phyloP scores from a whole-genome alignment of 768 basidiomycete genomes.

The Albatrellus ellisii region DNA sequence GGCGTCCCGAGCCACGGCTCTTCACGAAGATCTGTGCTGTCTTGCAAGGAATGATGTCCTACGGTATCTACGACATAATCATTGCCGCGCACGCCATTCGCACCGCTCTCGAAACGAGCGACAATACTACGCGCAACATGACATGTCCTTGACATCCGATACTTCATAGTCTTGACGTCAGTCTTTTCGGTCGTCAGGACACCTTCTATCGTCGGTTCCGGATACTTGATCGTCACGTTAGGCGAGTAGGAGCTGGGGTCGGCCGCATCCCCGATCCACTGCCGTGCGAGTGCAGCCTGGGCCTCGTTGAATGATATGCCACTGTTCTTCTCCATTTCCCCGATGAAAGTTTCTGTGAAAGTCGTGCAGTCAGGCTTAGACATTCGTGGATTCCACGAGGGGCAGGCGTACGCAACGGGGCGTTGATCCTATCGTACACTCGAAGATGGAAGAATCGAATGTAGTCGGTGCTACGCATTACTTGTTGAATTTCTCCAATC shows the following conservation, averaged over 20 bases:
- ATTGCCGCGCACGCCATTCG: constrained; percentile 44
- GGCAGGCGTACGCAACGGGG: constrained; percentile 34
- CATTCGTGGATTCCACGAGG: neutral
- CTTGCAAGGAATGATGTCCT: constrained; percentile 64
- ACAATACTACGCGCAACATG: constrained; percentile 59
- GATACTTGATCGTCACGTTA: constrained; percentile 45
- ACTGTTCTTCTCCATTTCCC: constrained; percentile 56
- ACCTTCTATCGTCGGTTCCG: constrained; percentile 35
- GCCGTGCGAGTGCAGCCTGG: constrained; percentile 69
- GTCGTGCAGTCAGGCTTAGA: neutral
- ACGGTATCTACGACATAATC: constrained; percentile 64
- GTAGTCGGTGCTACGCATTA: constrained; percentile 48
- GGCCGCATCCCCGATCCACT: constrained; percentile 47
- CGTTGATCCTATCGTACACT: constrained; percentile 83
- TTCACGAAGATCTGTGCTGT: constrained; percentile 44
- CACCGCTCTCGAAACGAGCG: constrained; percentile 56
- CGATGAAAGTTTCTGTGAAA: constrained; percentile 34
- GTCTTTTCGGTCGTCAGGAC: constrained; percentile 40
- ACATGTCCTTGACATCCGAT: constrained; percentile 50
- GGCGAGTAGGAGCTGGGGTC: constrained; percentile 26
- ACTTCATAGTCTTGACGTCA: constrained; percentile 40
- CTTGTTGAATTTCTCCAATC: neutral
- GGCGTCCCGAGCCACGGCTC: constrained; percentile 80
- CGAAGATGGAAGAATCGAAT: constrained; percentile 91
- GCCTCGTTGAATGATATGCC: constrained; percentile 78